A percentile compares a stretch with the other conserved stretches of the same genome.
These are phyloP conservation scores for Cutaneotrichosporon spelunceum DNA, from an alignment of 1,284 basidiomycete genomes.

Conservation along the genomic window DNA sequence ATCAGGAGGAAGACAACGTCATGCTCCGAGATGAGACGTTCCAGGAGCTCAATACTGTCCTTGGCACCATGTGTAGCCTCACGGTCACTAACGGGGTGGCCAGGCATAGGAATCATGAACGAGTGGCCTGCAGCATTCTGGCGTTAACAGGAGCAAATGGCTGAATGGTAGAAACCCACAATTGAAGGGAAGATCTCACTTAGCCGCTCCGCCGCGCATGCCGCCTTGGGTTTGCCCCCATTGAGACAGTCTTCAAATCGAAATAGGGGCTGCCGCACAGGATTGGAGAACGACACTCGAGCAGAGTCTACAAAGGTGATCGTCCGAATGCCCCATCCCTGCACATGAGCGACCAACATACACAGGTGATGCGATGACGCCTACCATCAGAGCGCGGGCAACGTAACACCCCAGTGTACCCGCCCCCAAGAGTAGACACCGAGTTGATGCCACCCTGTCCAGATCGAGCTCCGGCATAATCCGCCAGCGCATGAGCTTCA, in stretches of 20 bases:
- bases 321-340: slow-evolving; percentile 92
- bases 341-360: background rate
- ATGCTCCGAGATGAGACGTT: slow-evolving; percentile 73
- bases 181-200: slow-evolving; percentile 90
- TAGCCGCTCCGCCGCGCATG: slow-evolving; percentile 80
- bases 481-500: slow-evolving; percentile 98
- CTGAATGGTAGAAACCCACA: slow-evolving; percentile 56
- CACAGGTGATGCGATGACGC: slow-evolving; percentile 21
- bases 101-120: slow-evolving; percentile 92
- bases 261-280: slow-evolving; percentile 92
- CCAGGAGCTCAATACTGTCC: slow-evolving; percentile 64
- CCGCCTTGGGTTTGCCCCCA: slow-evolving; percentile 89
- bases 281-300: slow-evolving; percentile 91
- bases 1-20: slow-evolving; percentile 93
- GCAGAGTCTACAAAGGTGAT: slow-evolving; percentile 91
- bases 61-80: slow-evolving; percentile 58
- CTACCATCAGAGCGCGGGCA: slow-evolving; percentile 78
- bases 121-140: slow-evolving; percentile 73
- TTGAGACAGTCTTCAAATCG: slow-evolving; percentile 91
- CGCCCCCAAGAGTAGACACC: slow-evolving; percentile 83
- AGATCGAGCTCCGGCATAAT: slow-evolving; percentile 86
- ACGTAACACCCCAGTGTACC: slow-evolving; percentile 98
- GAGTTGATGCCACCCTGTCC: slow-evolving; percentile 75
- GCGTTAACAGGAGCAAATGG: background rate
- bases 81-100: slow-evolving; percentile 72